Conservation (phyloP, 1,284 basidiomycete species). For the Microbotryomycetes sp. region DNA sequence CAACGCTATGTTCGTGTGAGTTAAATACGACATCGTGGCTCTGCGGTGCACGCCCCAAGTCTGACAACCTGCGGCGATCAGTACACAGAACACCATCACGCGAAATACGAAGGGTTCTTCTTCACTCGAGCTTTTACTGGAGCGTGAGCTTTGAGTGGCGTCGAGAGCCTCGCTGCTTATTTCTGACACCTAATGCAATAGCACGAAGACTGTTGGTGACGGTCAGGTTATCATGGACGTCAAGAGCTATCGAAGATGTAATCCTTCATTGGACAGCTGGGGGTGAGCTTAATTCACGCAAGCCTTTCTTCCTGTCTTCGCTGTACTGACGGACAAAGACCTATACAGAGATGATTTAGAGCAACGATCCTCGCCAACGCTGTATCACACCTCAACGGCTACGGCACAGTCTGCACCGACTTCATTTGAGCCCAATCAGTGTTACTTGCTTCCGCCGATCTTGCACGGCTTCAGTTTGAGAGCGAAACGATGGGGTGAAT, state of each 20-base stretch:
- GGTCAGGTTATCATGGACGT: slow-evolving; percentile 27
- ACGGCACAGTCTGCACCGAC: neutral
- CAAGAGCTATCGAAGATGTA: slow-evolving; percentile 18
- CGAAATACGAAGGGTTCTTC: slow-evolving; percentile 23
- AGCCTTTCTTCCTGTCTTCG: neutral
- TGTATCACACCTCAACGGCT: neutral
- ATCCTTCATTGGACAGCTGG: slow-evolving; percentile 23
- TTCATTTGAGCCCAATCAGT: neutral
- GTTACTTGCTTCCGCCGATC: slow-evolving; percentile 6
- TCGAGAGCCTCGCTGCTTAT: neutral
- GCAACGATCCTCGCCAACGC: neutral
- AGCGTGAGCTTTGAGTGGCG: slow-evolving; percentile 7
- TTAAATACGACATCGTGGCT: neutral
- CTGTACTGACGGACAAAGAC: neutral
- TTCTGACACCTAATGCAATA: neutral
- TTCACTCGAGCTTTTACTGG: slow-evolving; percentile 23
- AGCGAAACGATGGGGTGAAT: slow-evolving; percentile 22
- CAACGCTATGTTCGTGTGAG: neutral
- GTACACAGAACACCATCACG: slow-evolving; percentile 12
- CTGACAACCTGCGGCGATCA: neutral
- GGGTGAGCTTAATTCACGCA: neutral
- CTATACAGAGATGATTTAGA: slow-evolving; percentile 4
- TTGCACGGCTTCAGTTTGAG: slow-evolving; percentile 12
- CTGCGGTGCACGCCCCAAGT: neutral
- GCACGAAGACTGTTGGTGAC: slow-evolving; percentile 12